Evolutionary conservation across 495 filamentous ascomycete genomes (phyloP), one percentile per base, ranked within the genome.

Genomic region (Aspergillus mulundensis): DNA sequence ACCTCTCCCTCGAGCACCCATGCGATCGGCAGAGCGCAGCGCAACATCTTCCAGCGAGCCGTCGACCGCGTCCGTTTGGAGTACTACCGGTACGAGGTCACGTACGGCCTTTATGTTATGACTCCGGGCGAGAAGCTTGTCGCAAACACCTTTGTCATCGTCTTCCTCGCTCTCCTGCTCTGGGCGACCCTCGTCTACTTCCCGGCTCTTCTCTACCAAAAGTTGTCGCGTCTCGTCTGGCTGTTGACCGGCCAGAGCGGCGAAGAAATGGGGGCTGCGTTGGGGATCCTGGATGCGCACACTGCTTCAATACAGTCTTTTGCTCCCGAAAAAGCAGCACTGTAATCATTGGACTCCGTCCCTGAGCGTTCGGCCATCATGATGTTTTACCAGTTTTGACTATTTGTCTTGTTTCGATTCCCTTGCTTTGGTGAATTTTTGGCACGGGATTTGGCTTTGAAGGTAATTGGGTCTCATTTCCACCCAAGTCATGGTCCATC

Each of bases 31-130:
- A 61, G 60, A 20, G 38, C 62, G 16, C 61, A 55, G 15, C 65
- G 62, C 25, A 70, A 68, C 48, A 51, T 66, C 4, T 15, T 73
- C 28, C 67, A 67, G 52, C 67, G 70, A 23, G 34, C 80, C 36
- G 53, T 78, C 51, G 77, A 80, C 50, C 80, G 81, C 65, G 70
- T 88, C 23, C 78, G 78, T 58, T 77, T 84, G 46, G 87, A 87
- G 66, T 81, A 84, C 59, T 90, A 90, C 66, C 87, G 87, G 62
- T 89, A 88, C 65, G 86, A 89, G 67, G 87, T 89, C 57, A 88
- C 87, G 8, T 86, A 86, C 64, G 79, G 83, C 32, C 72, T 88
- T 20, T 90, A 90, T 68, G 87, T 89, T 72, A 76, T 90, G 61
- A 89, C 85, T 0, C 79, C 84, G 15, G 82, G 75, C 20, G 87